Percentiles rank a stretch among this genome's conserved stretches.
phyloP scores from a whole-genome alignment of 2,329 filamentous ascomycete species.

The Aspergillus sp. region DNA sequence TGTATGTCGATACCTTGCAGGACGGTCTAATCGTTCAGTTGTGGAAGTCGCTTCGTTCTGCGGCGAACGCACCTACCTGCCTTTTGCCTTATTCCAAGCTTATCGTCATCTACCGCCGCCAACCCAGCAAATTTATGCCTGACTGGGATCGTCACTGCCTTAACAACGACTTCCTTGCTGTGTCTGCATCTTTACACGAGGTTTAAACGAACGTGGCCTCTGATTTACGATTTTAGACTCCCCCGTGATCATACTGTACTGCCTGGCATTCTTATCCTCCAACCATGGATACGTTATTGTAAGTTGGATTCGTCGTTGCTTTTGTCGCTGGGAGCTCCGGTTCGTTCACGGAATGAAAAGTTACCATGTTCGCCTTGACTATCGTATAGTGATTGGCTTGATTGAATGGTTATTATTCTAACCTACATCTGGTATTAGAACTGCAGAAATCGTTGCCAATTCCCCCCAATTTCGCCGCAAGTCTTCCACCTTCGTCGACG shows the following conservation, averaged over 20 bases:
- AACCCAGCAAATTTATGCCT: not conserved
- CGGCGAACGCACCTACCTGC: not conserved
- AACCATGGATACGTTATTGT: constrained; percentile 44
- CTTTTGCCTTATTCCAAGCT: too few species aligned
- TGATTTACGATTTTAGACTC: not conserved
- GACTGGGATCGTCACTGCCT: not conserved
- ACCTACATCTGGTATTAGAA: constrained; percentile 44
- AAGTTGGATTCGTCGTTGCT: constrained; percentile 13
- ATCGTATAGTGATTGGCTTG: too few species aligned
- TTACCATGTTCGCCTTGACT: too few species aligned
- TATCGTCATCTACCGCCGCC: not conserved
- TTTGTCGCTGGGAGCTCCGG: not conserved
- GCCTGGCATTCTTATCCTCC: constrained; percentile 2
- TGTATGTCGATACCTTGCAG: not conserved
- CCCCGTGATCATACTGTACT: not conserved
- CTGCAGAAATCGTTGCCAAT: constrained; percentile 84
- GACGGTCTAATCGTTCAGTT: too few species aligned
- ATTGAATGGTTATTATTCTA: too few species aligned
- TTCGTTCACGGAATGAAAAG: too few species aligned
- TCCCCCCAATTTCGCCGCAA: constrained; percentile 82
- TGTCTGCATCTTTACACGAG: not conserved
- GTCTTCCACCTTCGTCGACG: constrained; percentile 94
- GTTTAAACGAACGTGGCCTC: not conserved
- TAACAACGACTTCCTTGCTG: not conserved
- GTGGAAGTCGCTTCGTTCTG: not conserved